Percentiles rank a stretch among this genome's conserved stretches.
phyloP scores from a whole-genome alignment of 176 grass and related monocot genomes.

The Oryza meridionalis region DNA sequence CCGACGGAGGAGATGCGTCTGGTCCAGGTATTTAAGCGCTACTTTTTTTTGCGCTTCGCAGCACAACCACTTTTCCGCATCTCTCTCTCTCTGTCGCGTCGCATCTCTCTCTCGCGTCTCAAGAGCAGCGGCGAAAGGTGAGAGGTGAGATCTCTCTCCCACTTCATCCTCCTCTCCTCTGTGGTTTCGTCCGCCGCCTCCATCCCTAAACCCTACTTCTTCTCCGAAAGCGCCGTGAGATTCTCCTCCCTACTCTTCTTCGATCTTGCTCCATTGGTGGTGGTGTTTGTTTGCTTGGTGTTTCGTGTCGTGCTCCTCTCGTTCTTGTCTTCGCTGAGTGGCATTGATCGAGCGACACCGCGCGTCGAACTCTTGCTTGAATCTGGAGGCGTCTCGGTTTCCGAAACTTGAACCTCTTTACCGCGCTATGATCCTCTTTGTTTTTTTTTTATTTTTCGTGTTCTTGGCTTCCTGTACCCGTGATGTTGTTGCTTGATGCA shows the following conservation, averaged over 20 bases:
- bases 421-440: not conserved
- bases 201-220: not conserved
- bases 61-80: not conserved
- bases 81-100: not conserved
- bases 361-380: not conserved
- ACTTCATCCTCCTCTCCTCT: not conserved
- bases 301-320: not conserved
- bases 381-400: not conserved
- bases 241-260: not conserved
- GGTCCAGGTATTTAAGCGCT: not conserved
- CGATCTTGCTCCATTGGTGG: not conserved
- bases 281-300: not conserved
- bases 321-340: not conserved
- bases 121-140: not conserved
- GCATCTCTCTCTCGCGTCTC: not conserved
- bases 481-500: not conserved
- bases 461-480: not conserved
- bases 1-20: not conserved
- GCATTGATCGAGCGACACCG: not conserved
- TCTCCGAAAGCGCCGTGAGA: not conserved
- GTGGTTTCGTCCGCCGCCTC: not conserved
- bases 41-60: no score
- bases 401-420: not conserved
- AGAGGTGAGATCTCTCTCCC: constrained; percentile 17
- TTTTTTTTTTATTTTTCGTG: no score